These are phyloP conservation scores for Venturia pyrina DNA, from an alignment of 2,329 filamentous ascomycete species.

Conservation along the genomic window DNA sequence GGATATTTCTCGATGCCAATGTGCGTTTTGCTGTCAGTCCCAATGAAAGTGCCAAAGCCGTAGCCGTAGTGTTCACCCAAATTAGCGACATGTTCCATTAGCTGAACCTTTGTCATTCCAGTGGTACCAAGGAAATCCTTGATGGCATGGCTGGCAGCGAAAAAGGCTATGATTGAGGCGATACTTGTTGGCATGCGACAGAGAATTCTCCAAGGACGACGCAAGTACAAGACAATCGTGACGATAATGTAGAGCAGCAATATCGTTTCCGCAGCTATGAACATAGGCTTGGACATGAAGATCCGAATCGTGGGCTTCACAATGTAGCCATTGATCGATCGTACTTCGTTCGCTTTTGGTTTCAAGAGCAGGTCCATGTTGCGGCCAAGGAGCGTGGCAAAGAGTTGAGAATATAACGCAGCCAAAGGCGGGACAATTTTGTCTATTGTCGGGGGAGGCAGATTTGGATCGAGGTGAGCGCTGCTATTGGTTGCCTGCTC, in stretches of 20 bases:
- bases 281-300: conserved; percentile 39
- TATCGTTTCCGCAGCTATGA: conserved; percentile 35
- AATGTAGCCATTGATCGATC: neutral
- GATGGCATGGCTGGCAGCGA: conserved; percentile 38
- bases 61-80: conserved; percentile 25
- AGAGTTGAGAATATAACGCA: conserved; percentile 28
- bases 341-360: neutral
- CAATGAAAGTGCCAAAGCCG: conserved; percentile 43
- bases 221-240: conserved; percentile 33
- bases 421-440: conserved; percentile 18
- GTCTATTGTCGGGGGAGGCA: conserved; percentile 23
- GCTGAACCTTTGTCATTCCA: conserved; percentile 16
- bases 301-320: conserved; percentile 30
- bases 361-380: conserved; percentile 32
- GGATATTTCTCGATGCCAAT: conserved; percentile 43
- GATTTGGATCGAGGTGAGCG: conserved; percentile 26
- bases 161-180: conserved; percentile 37
- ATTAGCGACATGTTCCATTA: conserved; percentile 16
- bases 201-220: conserved; percentile 33
- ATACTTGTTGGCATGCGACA: conserved; percentile 44
- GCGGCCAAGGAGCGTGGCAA: conserved; percentile 34
- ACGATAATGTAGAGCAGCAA: conserved; percentile 35
- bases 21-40: conserved; percentile 37
- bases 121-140: conserved; percentile 24
- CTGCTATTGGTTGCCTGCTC: conserved; percentile 21